Evolutionary conservation across 345 rosid species (phyloP).

Genomic region (Syzygium aqueum): DNA sequence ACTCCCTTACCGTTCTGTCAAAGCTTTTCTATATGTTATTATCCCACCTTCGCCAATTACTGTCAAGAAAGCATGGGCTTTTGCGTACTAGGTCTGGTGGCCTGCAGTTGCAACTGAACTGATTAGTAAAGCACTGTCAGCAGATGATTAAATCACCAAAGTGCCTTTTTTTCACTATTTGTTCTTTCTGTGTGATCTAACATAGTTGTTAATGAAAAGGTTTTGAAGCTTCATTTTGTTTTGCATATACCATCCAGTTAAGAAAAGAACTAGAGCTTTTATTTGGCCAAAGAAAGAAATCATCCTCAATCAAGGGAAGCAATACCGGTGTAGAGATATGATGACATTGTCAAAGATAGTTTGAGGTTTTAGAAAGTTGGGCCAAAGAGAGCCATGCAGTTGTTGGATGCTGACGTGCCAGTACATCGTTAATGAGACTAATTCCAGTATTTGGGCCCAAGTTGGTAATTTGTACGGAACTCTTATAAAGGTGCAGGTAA

Average conservation of each 20-base stretch:
- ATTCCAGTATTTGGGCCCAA: slow-evolving; percentile 39
- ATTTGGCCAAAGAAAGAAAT: slow-evolving; percentile 69
- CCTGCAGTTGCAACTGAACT: slow-evolving; percentile 22
- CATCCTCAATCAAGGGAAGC: slow-evolving; percentile 62
- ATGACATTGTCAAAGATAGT: slow-evolving; percentile 45
- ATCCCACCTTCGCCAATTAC: slow-evolving; percentile 25
- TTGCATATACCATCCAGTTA: slow-evolving; percentile 62
- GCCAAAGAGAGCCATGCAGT: slow-evolving; percentile 58
- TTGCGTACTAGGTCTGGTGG: slow-evolving; percentile 9
- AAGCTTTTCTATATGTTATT: slow-evolving; percentile 21
- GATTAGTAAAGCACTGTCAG: slow-evolving; percentile 15
- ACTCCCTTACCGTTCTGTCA: slow-evolving; percentile 26
- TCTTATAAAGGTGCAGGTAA: slow-evolving; percentile 52
- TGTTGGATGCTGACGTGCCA: slow-evolving; percentile 50
- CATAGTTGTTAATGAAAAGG: slow-evolving; percentile 10
- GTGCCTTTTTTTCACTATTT: slow-evolving; percentile 12
- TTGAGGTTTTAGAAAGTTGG: slow-evolving; percentile 52
- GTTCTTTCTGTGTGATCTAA: slow-evolving; percentile 4
- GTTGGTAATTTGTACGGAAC: slow-evolving; percentile 43
- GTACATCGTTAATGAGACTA: slow-evolving; percentile 39
- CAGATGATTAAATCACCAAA: slow-evolving; percentile 20
- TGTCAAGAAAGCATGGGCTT: slow-evolving; percentile 9
- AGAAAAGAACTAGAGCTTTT: slow-evolving; percentile 59
- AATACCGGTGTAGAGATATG: slow-evolving; percentile 51
- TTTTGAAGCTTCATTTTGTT: slow-evolving; percentile 50